Conservation (phyloP, 257 asterid species). For the Cynanchum wilfordii region DNA sequence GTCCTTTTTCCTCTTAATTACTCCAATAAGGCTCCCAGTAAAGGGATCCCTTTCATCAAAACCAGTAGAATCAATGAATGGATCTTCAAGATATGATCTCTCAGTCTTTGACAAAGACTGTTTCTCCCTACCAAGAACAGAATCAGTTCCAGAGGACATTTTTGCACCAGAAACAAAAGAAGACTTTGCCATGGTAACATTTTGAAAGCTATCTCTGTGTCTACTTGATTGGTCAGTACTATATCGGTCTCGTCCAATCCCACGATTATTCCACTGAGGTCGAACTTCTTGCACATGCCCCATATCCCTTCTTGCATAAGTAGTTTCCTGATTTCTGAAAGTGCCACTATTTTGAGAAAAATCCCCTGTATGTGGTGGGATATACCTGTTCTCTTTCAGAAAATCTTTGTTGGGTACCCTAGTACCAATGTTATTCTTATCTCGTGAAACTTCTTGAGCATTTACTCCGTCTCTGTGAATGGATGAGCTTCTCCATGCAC, state of each 20-base stretch:
- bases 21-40: conserved; percentile 68
- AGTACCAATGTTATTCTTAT: conserved; percentile 32
- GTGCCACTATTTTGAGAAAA: conserved; percentile 31
- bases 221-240: conserved; percentile 46
- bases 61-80: conserved; percentile 40
- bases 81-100: conserved; percentile 51
- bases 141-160: conserved; percentile 36
- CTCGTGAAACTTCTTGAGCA: conserved; percentile 33
- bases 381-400: conserved; percentile 45
- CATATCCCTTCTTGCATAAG: conserved; percentile 50
- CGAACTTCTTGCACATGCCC: conserved; percentile 35
- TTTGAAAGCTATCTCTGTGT: conserved; percentile 48
- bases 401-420: conserved; percentile 38
- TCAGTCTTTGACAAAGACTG: conserved; percentile 43
- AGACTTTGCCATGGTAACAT: conserved; percentile 31
- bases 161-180: conserved; percentile 50
- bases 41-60: conserved; percentile 79
- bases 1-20: conserved; percentile 81
- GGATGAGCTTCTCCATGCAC: conserved; percentile 52
- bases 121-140: conserved; percentile 50
- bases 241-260: conserved; percentile 41
- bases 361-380: conserved; percentile 40
- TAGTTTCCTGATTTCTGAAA: conserved; percentile 40
- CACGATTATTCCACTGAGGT: conserved; percentile 47
- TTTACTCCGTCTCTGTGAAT: conserved; percentile 37